These are phyloP conservation scores for Neurospora crassa DNA, from an alignment of 2,329 filamentous ascomycete species.

Conservation along the genomic window DNA sequence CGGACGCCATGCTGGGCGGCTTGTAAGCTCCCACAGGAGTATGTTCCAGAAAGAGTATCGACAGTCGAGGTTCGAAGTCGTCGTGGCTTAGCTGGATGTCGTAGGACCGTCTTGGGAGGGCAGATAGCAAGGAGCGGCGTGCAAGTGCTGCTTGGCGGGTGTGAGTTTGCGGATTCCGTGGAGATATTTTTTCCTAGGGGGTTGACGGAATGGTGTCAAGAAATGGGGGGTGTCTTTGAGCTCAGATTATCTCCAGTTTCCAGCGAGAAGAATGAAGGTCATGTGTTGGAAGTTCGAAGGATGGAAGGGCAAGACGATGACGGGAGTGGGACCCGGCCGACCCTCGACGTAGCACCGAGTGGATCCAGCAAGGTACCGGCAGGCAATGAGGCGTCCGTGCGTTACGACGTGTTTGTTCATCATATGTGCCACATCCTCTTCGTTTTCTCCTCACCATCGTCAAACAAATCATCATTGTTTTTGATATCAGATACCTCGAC, in stretches of 20 bases:
- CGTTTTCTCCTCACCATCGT: neutral
- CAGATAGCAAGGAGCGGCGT: neutral
- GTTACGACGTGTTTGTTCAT: neutral
- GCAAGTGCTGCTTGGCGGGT: neutral
- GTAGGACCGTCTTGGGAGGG: neutral
- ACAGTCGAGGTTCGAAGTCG: neutral
- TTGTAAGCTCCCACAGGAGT: neutral
- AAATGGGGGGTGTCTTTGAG: neutral
- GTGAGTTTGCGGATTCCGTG: neutral
- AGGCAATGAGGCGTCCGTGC: neutral
- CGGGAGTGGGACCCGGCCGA: neutral
- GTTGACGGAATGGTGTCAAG: neutral
- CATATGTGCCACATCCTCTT: neutral
- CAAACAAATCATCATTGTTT: neutral
- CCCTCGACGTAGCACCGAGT: neutral
- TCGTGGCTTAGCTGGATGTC: neutral
- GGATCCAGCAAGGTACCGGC: neutral
- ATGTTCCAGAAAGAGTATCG: neutral
- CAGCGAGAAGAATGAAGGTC: neutral
- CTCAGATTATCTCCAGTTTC: neutral
- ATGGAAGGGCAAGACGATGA: neutral
- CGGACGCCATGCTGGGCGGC: slow-evolving; percentile 51
- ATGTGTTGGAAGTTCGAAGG: neutral
- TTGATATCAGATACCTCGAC: neutral
- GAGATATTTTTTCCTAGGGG: neutral